Evolutionary conservation across 371 early-diverging fungal species (phyloP), one percentile per base, ranked within the genome.

Genomic region (Dichotomocladium elegans): DNA sequence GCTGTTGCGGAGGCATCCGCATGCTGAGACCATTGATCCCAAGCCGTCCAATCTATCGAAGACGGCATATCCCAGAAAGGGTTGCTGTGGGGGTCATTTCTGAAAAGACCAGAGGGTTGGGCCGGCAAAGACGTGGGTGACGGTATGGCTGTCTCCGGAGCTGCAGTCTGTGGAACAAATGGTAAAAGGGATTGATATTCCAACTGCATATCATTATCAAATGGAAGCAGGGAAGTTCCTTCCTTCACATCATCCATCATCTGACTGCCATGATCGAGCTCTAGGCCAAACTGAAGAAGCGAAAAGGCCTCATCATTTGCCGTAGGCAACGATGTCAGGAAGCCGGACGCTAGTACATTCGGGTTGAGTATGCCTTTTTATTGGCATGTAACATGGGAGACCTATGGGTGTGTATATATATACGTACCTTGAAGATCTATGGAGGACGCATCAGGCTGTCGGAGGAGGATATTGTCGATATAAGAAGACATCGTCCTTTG

Each of bases 21-120:
- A n/a, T 51, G 63, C 42, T 70, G 70, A 26, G 59, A 66, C 70
- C 70, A 74, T 49, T 73, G 67, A 9, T 64, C 58, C 72, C 72
- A 72, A 33, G 71, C 76, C 1, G 69, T 60, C 70, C 76, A 75
- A 33, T 75, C 72, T 61, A 69, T 69, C 0, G 72, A 72, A 10
- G 70, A 48, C 12, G 76, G 76, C 11, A 75, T 64, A 19, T 66
- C 61, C 49, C 64, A 71, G 51, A 75, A 75, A 0, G 76, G 72
- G 48, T 75, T 75, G 37, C n/a, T n/a, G n/a, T 69, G 63, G 25
- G 76, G 76, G 12, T 63, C 66, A 30, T 72, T 68, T 22, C 64
- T 63, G 42, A 75, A 75, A 12, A 68, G 27, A 19, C 34, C 28
- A 11, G 5, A n/a, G 34, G 48, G 22, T 24, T 37, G 15, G 1